Base-by-base conservation (phyloP, 2,329 filamentous ascomycete genomes). In the Stagonosporopsis rhizophila region DNA sequence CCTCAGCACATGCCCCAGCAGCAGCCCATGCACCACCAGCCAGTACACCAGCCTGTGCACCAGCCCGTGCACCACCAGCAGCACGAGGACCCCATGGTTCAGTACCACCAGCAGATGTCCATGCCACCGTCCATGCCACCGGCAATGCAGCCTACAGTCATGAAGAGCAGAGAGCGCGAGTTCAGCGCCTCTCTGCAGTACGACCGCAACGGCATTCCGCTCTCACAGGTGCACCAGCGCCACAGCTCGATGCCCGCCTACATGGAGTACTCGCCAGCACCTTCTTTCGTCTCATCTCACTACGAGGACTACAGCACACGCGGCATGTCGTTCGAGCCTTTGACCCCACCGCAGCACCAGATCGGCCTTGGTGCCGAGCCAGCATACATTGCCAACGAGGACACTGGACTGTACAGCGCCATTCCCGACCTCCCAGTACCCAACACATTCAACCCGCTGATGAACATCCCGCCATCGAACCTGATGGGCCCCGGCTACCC, bases 231-330 rank as follows among this genome's bases (percentile, higher is more conserved):
- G 48, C 92, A 96, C 79, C 91, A 96, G 76, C 89, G 95, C 54
- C 94, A 98, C 79, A 90, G 93, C 59, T 99, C 95, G n/a, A 97
- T 99, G 92, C 95, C 95, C 45, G 90, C 92, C 19, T 99, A 96
- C 75, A 89, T 98, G 76, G 95, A 99, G 78, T 99, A 98, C 81
- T 99, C 95, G 15, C 95, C 95, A 49, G 95, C 95, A 0, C 95
- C 95, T 2, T 98, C 95, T 1, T 98, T 98, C 72, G 93, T 96
- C 48, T 98, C 95, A n/a, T 98, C 95, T 1, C 93, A 97, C 71
- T 96, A 94, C 70, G 95, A 98, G 74, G 94, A 98, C 76, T 99
- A 97, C 82, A 96, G 92, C 85, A 94, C 93, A 75, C 90, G 95
- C 55, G 95, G 92, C 47, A 87, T 98, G 70, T 98, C 94, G 2